Percentiles rank a stretch among this genome's conserved stretches.
Evolutionary conservation across 768 basidiomycete genomes (phyloP).

Genomic region (Ramaria sp.): DNA sequence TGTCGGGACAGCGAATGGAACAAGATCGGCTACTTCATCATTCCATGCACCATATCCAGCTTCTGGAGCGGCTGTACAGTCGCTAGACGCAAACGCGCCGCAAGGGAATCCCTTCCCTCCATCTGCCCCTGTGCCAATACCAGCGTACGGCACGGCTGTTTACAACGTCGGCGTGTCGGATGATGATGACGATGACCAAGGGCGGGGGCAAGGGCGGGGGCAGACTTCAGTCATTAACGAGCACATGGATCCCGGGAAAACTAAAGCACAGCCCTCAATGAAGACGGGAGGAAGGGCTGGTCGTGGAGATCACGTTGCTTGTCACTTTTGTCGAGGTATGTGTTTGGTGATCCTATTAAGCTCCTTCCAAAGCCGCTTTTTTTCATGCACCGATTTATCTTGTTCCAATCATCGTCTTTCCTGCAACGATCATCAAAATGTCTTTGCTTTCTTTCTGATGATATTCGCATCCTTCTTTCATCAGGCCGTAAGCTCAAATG

Average conservation of each 20-base stretch:
- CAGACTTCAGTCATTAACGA: too few species aligned
- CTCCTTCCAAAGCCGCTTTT: not conserved
- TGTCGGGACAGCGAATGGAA: not conserved
- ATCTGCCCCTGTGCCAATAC: not conserved
- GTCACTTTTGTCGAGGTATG: constrained; percentile 70
- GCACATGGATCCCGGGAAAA: not conserved
- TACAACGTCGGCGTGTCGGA: constrained; percentile 2
- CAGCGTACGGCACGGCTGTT: not conserved
- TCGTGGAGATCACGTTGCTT: constrained; percentile 36
- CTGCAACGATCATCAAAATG: too few species aligned
- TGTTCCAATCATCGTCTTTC: not conserved
- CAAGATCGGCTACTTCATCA: not conserved
- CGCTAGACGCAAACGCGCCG: constrained; percentile 3
- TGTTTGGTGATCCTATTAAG: not conserved
- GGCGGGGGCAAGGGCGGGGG: not conserved
- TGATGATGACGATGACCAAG: constrained; percentile 3
- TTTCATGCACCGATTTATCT: not conserved
- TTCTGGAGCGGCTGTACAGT: not conserved
- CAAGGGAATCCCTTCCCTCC: constrained; percentile 9
- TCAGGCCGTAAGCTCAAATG: constrained; percentile 68
- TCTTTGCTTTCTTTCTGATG: too few species aligned
- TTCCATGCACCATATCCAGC: not conserved
- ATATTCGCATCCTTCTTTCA: constrained; percentile 6
- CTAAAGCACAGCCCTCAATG: not conserved
- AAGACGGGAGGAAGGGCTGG: constrained; percentile 4